Percentiles rank a stretch among this genome's conserved stretches.
Evolutionary conservation across 345 rosid genomes (phyloP).

Genomic region (Capsella bursapastoris): DNA sequence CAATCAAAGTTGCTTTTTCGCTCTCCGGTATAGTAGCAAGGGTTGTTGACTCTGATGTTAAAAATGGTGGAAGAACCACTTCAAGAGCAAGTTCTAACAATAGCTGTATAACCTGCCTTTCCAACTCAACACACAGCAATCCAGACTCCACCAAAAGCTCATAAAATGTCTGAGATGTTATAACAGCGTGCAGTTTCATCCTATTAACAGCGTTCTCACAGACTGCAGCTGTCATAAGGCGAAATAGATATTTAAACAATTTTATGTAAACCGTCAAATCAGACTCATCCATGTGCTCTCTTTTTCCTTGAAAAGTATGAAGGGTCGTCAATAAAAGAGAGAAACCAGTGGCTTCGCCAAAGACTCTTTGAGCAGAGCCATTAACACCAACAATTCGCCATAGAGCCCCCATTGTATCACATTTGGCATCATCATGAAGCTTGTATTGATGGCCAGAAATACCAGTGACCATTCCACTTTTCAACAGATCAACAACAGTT

Average conservation of each 20-base stretch:
- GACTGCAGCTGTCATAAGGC: constrained; percentile 91
- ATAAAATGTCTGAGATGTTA: constrained; percentile 87
- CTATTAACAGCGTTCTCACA: constrained; percentile 79
- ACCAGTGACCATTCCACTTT: constrained; percentile 97
- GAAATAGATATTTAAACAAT: constrained; percentile 81
- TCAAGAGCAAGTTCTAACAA: constrained; percentile 95
- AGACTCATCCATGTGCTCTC: constrained; percentile 60
- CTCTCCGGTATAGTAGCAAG: constrained; percentile 53
- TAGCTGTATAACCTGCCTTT: constrained; percentile 94
- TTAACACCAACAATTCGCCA: constrained; percentile 96
- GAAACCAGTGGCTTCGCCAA: constrained; percentile 98
- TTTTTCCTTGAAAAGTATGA: constrained; percentile 84
- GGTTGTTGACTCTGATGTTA: constrained; percentile 58
- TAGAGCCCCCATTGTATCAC: constrained; percentile 95
- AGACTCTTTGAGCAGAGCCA: constrained; percentile 81
- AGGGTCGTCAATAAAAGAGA: constrained; percentile 94
- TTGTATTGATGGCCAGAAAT: constrained; percentile 84
- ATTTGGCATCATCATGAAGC: constrained; percentile 89
- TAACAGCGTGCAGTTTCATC: constrained; percentile 76
- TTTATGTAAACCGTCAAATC: constrained; percentile 59
- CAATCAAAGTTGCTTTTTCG: constrained; percentile 56
- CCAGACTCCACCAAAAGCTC: constrained; percentile 94
- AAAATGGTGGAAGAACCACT: constrained; percentile 89
- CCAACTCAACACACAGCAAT: constrained; percentile 90
- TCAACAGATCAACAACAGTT: constrained; percentile 86